Percentiles rank a stretch among this genome's conserved stretches.
Conservation (phyloP, 192 early-diverging fungal genomes). For the Coemansia asiatica region DNA sequence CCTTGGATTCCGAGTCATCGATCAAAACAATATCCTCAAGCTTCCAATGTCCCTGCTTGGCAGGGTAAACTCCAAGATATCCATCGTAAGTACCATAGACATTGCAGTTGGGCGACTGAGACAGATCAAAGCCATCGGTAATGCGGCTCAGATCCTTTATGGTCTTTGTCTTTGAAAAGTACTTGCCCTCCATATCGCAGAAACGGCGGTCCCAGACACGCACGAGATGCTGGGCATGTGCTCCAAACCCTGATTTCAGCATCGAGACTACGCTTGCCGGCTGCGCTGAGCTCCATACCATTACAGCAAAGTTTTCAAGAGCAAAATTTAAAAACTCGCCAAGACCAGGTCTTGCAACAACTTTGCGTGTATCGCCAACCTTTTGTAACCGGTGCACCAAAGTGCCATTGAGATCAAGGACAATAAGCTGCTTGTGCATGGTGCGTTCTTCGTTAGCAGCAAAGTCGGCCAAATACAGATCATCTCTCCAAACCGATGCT, state of each 20-base stretch:
- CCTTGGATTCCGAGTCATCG: conserved; percentile 50
- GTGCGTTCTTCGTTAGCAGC: conserved; percentile 27
- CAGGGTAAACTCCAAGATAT: conserved; percentile 20
- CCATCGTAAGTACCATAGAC: conserved; percentile 19
- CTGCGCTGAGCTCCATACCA: conserved; percentile 75
- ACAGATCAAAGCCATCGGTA: conserved; percentile 49
- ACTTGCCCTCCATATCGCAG: conserved; percentile 35
- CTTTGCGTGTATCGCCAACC: neutral
- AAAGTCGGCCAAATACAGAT: conserved; percentile 15
- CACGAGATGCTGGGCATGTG: conserved; percentile 32
- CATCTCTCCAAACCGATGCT: conserved; percentile 21
- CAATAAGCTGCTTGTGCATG: conserved; percentile 54
- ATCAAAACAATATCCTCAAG: conserved; percentile 41
- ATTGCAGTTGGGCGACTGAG: conserved; percentile 24
- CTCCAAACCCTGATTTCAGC: conserved; percentile 49
- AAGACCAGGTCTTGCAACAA: conserved; percentile 56
- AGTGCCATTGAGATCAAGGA: conserved; percentile 74
- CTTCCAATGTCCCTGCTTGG: conserved; percentile 29
- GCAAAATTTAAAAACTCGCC: conserved; percentile 59
- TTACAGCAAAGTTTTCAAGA: conserved; percentile 62
- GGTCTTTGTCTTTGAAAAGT: conserved; percentile 54
- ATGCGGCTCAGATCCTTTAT: conserved; percentile 67
- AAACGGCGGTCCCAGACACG: conserved; percentile 64
- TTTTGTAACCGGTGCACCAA: conserved; percentile 54
- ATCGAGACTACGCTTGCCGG: conserved; percentile 58